Base-by-base conservation (phyloP, 371 early-diverging fungal species). In the Mucor lusitanicus region DNA sequence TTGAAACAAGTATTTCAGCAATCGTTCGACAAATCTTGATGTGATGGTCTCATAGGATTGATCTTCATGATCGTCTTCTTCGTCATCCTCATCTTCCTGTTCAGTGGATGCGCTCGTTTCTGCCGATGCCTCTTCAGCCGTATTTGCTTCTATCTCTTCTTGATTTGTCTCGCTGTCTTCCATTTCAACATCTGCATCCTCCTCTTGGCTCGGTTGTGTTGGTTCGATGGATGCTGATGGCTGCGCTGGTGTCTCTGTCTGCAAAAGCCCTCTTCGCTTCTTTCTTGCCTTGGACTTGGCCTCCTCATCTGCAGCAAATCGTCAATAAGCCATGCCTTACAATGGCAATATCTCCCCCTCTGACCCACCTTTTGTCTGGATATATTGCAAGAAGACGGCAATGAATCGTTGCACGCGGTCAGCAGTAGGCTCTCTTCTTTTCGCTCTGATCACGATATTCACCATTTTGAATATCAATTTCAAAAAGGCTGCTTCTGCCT, bases 381-480 rank as follows among this genome's bases (percentile, higher is more conserved):
- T 87, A 59, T 86, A 89, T 56, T 92, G 87, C 57, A 94, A 81
- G 71, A 93, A 95, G 0, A 87, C 78, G 6, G 90, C 89, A 42
- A 94, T 83, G 64, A 94, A 92, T 66, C 90, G 87, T 46, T 91
- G 79, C 7, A 91, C 83, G 44, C 91, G 79, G 53, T 95, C 95
- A 0, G 90, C 94, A 33, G 85, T 77, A 2, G 89, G 81, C 65
- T 91, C 89, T 35, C 89, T 86, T 74, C 88, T 91, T 68, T 91
- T 92, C 25, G 90, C 77, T 17, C 83, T 83, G 11, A 95, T 77
- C 5, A 93, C 83, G 25, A 88, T 89, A 75, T 93, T 92, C 25
- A 94, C 75, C 68, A 90, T 91, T 62, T 87, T 84, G 17, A 91
- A 82, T 63, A 92, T 82, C 67, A 89, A 88, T 46, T 86, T 72